Conservation (phyloP, 139 green algal genomes). For the Picochlorum sp. region DNA sequence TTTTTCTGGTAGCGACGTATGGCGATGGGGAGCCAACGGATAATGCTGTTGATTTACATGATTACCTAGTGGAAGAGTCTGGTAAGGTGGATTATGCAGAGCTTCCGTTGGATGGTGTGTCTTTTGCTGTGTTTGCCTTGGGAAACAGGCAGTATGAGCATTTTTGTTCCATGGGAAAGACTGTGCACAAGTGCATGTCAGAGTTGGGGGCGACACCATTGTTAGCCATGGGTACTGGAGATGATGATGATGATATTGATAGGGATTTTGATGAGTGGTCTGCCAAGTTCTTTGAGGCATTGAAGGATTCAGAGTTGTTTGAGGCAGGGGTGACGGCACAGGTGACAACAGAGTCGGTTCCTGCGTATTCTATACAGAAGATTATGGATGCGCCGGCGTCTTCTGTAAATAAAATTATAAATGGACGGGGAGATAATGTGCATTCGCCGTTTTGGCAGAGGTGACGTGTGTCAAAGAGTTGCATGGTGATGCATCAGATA, state of each 20-base stretch:
- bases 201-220: slow-evolving; percentile 61
- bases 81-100: slow-evolving; percentile 30
- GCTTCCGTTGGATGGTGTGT: slow-evolving; percentile 36
- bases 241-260: slow-evolving; percentile 90
- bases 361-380: slow-evolving; percentile 42
- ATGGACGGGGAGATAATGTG: slow-evolving; percentile 8
- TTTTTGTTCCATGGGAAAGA: slow-evolving; percentile 82
- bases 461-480: slow-evolving; percentile 68
- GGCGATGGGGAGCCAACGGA: slow-evolving; percentile 96
- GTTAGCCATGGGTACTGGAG: slow-evolving; percentile 61
- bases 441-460: slow-evolving; percentile 35
- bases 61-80: slow-evolving; percentile 57
- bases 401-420: slow-evolving; percentile 12
- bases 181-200: slow-evolving; percentile 58
- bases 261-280: slow-evolving; percentile 91
- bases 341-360: slow-evolving; percentile 11
- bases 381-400: slow-evolving; percentile 15
- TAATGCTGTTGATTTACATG: slow-evolving; percentile 72
- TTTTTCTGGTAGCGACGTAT: slow-evolving; percentile 92
- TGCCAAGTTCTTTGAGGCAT: slow-evolving; percentile 42
- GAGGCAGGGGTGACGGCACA: slow-evolving; percentile 3
- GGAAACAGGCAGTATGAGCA: slow-evolving; percentile 98
- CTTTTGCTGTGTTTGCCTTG: slow-evolving; percentile 86
- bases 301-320: slow-evolving; percentile 47
- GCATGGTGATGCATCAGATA: slow-evolving; percentile 58